Evolutionary conservation across 1,139 yeast species (phyloP), one percentile per base, ranked within the genome.

Genomic region (Blastobotrys elegans): DNA sequence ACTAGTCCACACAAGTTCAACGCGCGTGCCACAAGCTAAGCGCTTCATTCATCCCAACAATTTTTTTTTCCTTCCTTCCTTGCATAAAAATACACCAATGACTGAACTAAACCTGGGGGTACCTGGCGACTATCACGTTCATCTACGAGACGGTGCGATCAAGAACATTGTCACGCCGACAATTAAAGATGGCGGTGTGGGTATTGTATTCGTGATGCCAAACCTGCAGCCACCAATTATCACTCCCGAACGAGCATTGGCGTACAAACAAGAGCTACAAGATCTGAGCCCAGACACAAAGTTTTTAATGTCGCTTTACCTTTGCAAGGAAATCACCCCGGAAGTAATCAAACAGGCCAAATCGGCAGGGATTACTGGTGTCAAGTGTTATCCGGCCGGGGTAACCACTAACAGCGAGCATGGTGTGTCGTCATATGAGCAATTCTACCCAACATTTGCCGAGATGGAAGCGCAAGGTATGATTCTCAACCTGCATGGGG

Each of bases 381-480:
- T 89, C 55, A 94, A 92, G 65, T 89, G 96, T 65, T 92, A 94
- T 64, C 98, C 98, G 27, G 97, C 97, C 1, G 99, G 99, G 42
- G 99, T 94, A 30, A 92, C 99, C 13, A 92, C 99, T 43, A 94
- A 92, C 69, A 87, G 96, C 6, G 87, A 83, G n/a, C 68, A 66
- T 47, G 98, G 98, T 39, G 97, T 92, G 31, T 87, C 89, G 58
- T 95, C 92, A 61, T 92, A 92, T 66, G 77, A 82, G 45, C 80
- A 77, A 3, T 94, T 89, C 62, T 92, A 89, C 65, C 96, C 96
- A 3, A 75, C 92, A 10, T 92, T 92, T 63, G 76, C 84, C 60
- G 95, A 87, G 17, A 82, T 92, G 90, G 84, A 92, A 67, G 75
- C 79, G 55, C 77, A 84, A 52, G 76, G 79, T 45, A 70, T 92